These are phyloP conservation scores for Boletus mariae DNA, from an alignment of 1,284 basidiomycete species.

Conservation along the genomic window DNA sequence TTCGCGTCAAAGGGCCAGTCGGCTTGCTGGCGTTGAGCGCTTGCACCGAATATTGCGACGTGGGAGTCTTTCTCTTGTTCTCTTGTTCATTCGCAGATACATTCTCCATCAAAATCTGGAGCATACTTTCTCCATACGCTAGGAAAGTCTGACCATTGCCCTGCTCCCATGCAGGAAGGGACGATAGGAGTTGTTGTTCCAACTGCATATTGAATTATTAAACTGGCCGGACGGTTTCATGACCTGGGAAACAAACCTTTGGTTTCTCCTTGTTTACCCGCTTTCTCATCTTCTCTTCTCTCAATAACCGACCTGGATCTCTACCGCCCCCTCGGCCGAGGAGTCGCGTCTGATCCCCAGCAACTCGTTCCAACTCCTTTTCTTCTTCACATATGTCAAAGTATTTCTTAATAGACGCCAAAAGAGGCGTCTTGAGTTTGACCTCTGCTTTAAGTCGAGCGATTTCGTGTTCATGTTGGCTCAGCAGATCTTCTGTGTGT, in stretches of 20 bases:
- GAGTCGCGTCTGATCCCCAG: constrained; percentile 74
- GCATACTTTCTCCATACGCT: constrained; percentile 81
- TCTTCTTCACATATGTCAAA: constrained; percentile 89
- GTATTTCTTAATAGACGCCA: constrained; percentile 83
- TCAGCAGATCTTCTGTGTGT: constrained; percentile 84
- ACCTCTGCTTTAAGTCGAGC: constrained; percentile 77
- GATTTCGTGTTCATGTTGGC: constrained; percentile 87
- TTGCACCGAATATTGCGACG: constrained; percentile 31
- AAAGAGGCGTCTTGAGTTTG: constrained; percentile 70
- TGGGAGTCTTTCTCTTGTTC: constrained; percentile 52
- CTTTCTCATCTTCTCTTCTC: constrained; percentile 98
- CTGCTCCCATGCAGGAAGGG: constrained; percentile 88
- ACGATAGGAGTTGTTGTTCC: constrained; percentile 79
- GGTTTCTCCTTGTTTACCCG: constrained; percentile 94
- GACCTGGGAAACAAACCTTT: constrained; percentile 52
- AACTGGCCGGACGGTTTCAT: background rate
- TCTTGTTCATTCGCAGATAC: constrained; percentile 72
- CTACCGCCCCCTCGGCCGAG: constrained; percentile 67
- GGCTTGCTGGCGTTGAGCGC: constrained; percentile 48
- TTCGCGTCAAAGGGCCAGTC: constrained; percentile 33
- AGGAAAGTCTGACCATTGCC: constrained; percentile 76
- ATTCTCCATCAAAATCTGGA: constrained; percentile 74
- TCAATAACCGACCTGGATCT: constrained; percentile 73
- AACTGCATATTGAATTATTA: constrained; percentile 47
- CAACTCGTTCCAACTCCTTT: constrained; percentile 80